Evolutionary conservation across 768 basidiomycete genomes (phyloP).

Genomic region (Leccinum sublutescens): DNA sequence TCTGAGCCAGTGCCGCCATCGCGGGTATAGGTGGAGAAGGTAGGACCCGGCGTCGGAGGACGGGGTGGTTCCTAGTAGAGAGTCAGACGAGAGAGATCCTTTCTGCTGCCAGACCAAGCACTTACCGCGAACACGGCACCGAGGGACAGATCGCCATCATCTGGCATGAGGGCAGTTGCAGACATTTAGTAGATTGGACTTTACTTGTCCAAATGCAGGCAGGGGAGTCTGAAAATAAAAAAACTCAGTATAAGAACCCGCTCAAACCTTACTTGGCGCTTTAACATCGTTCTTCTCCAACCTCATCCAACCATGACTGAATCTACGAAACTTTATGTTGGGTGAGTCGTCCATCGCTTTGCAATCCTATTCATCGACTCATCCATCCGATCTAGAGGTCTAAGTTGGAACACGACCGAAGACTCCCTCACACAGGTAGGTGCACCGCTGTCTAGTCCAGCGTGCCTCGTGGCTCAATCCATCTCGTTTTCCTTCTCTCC

Average conservation of each 20-base stretch:
- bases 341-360: conserved; percentile 19
- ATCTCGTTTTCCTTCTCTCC: conserved; percentile 2
- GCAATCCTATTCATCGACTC: neutral
- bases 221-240: conserved; percentile 34
- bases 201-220: conserved; percentile 24
- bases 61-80: conserved; percentile 53
- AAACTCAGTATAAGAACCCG: conserved; percentile 26
- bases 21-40: conserved; percentile 49
- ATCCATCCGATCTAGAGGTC: conserved; percentile 19
- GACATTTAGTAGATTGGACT: too few relatives aligned
- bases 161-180: neutral
- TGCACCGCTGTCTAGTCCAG: conserved; percentile 1
- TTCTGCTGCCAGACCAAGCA: neutral
- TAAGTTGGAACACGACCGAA: conserved; percentile 35
- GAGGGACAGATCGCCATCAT: neutral
- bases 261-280: conserved; percentile 17
- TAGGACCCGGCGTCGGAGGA: conserved; percentile 67
- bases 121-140: neutral
- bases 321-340: conserved; percentile 33
- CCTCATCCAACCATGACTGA: conserved; percentile 22
- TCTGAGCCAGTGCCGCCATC: conserved; percentile 1
- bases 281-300: conserved; percentile 15
- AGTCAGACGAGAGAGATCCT: neutral
- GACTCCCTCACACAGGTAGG: conserved; percentile 25
- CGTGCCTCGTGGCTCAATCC: conserved; percentile 6